Evolutionary conservation across 495 filamentous ascomycete genomes (phyloP).

Genomic region (Bryoglossum gracile): DNA sequence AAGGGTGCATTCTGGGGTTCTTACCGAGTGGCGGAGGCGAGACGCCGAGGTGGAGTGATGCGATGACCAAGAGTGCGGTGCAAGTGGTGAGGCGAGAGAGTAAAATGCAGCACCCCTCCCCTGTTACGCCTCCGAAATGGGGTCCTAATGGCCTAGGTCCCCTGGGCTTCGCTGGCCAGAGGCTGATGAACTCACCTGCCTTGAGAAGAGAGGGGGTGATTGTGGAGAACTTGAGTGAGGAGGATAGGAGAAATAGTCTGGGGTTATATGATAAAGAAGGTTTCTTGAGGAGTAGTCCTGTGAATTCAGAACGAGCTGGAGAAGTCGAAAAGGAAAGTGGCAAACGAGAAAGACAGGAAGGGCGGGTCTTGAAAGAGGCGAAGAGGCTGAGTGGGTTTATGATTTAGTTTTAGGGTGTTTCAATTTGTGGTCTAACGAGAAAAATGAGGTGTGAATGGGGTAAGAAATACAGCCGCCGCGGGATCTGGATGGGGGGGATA

Average conservation of each 20-base stretch:
- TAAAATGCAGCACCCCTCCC: conserved; percentile 15
- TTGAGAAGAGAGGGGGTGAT: not conserved
- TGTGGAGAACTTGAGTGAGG: not conserved
- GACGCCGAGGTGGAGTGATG: conserved; percentile 5
- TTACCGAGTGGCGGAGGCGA: no score
- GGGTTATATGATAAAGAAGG: conserved; percentile 37
- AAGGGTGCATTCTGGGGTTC: no score
- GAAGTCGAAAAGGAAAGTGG: not conserved
- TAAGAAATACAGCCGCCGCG: no score
- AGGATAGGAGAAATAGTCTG: conserved; percentile 24
- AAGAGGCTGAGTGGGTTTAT: not conserved
- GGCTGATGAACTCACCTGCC: not conserved
- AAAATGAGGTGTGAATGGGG: no score
- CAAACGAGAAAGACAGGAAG: not conserved
- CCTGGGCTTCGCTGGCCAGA: not conserved
- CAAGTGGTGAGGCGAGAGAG: conserved; percentile 1
- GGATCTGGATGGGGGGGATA: no score
- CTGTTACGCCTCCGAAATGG: conserved; percentile 10
- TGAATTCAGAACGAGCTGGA: not conserved
- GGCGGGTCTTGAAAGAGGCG: not conserved
- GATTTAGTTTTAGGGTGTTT: not conserved
- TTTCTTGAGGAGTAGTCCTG: conserved; percentile 30
- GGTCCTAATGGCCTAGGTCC: not conserved
- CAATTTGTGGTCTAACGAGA: no score
- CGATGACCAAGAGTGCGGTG: not conserved